These are phyloP conservation scores for Triticum dicoccoides DNA, from an alignment of 176 grass and related monocot genomes.

Conservation along the genomic window DNA sequence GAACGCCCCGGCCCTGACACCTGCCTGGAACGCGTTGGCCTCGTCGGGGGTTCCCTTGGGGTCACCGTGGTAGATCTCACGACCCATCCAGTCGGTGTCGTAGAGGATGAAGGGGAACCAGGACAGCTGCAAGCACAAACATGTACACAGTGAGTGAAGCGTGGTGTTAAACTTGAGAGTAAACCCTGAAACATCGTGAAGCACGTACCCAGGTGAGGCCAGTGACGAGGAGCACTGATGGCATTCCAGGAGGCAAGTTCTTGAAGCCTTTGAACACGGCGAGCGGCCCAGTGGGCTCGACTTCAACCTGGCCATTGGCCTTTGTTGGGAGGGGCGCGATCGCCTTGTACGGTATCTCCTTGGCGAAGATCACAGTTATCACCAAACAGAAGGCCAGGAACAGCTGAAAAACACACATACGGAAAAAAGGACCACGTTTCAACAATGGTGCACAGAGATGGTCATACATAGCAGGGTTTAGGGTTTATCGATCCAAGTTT, in stretches of 20 bases:
- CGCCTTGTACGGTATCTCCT: constrained; percentile 53
- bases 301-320: constrained; percentile 38
- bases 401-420: constrained; percentile 41
- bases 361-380: constrained; percentile 61
- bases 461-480: neutral
- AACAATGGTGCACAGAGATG: neutral
- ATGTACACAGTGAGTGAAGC: neutral
- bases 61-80: constrained; percentile 90
- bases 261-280: constrained; percentile 54
- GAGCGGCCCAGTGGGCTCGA: constrained; percentile 25
- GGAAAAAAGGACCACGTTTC: neutral
- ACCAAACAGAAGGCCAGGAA: constrained; percentile 46
- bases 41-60: constrained; percentile 52
- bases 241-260: constrained; percentile 86
- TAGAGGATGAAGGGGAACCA: constrained; percentile 98
- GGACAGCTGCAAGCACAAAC: constrained; percentile 44
- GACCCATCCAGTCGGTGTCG: constrained; percentile 99
- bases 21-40: constrained; percentile 46
- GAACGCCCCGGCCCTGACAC: constrained; percentile 72
- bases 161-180: neutral
- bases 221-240: constrained; percentile 80
- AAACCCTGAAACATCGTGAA: neutral
- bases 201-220: constrained; percentile 77
- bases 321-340: constrained; percentile 36
- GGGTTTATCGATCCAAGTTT: neutral